Base-by-base conservation (phyloP, 306 rosid species). In the Begonia peltatifolia region DNA sequence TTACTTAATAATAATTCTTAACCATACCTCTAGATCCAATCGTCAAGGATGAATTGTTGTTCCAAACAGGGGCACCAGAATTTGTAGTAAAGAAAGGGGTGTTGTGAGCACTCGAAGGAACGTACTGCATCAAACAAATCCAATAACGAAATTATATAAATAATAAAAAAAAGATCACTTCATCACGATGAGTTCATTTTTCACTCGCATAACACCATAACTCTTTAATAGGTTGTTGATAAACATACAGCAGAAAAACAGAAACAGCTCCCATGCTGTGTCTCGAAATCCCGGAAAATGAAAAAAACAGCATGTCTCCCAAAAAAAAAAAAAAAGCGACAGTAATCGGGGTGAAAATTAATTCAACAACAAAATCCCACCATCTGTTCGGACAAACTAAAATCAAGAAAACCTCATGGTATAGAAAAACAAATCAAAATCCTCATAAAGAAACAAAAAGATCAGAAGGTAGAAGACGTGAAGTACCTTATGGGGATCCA, bases 11-110 rank as follows among this genome's bases (percentile, higher is more conserved):
- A 7, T 35, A 36, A 6, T 11, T 30, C 2, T 16, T 35, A 44
- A 51, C 13, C 47, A 18, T 55, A 78, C 89, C 89, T 68, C 89
- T 77, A 55, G 77, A 9, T 63, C 89, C 89, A 61, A 78, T 72
- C 3, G 89, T 75, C 46, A 78, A 23, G 30, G 82, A 72, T 3
- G 69, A 53, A 65, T 81, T 75, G 10, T 81, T 75, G 70, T 81
- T 81, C 80, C 84, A 81, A 15, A 78, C 78, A 9, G 89, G 89
- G 48, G 89, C 84, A 62, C 89, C 89, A 4, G 82, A 64, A 58
- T 81, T 78, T 0, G 89, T 81, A 38, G 89, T 78, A 79, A 81
- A 78, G 76, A 81, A 81, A 6, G 80, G 82, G 43, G 82, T 56
- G 35, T 81, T 81, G 76, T 17, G 64, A 12, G 68, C 78, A 68